Evolutionary conservation across 148 eudicot species (phyloP), one percentile per base, ranked within the genome.

Genomic region (Simmondsia chinensis): DNA sequence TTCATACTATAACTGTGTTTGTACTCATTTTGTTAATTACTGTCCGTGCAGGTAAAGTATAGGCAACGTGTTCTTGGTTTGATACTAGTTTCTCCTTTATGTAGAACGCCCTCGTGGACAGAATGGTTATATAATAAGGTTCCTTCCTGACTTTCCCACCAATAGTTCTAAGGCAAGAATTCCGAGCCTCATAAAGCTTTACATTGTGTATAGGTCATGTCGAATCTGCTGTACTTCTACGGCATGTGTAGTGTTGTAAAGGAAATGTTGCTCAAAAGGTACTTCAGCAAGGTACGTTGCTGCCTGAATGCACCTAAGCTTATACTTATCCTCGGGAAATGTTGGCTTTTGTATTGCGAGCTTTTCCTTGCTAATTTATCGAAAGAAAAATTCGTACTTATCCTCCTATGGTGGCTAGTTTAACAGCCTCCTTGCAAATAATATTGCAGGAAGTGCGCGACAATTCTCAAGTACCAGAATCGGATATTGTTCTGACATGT

Each of bases 111-210:
- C 6, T 81, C 93, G 39, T 89, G 97, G 97, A 81, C 95, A 29
- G 97, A 89, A 61, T 89, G 97, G 97, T 57, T 84, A 68, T 81
- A 65, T 56, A 80, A 80, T 66, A 89, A 89, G 95, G 97, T 89
- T 51, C 50, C 35, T 48, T 43, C 64, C 27, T 40, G 25, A 57
- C 59, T 41, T 58, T 64, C 32, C 37, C 30, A 13, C 45, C 15
- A 13, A 11, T 45, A 34, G 22, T 34, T 43, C 30, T 45, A 13
- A 9, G 57, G 30, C 30, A 55, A 25, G 27, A 23, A 51, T 20
- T n/a, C 29, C 58, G 45, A 7, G 46, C 24, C 36, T 66, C 18
- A 59, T 48, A 54, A 52, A 23, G 32, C 21, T 28, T 26, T 49
- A 19, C 15, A 25, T 46, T 43, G 33, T 35, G 51, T 59, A 55